A percentile compares a stretch with the other conserved stretches of the same genome.
phyloP scores from a whole-genome alignment of 2,329 filamentous ascomycete genomes.

The Scorias spongiosa region DNA sequence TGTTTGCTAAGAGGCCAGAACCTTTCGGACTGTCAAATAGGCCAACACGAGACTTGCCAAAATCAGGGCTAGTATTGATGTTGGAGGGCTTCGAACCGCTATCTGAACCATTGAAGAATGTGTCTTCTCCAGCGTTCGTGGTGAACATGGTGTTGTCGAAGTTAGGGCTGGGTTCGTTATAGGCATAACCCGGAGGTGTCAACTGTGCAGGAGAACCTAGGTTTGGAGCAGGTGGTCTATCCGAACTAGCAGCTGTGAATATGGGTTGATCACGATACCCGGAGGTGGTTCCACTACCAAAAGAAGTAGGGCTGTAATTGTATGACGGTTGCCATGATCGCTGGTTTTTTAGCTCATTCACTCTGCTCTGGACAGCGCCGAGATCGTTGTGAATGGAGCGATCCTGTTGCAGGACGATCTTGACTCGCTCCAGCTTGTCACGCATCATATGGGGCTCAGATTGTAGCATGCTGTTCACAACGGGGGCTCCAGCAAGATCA shows the following conservation, averaged over 20 bases:
- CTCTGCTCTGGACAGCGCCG: constrained; percentile 2
- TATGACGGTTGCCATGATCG: constrained; percentile 1
- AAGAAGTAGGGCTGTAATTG: constrained; percentile 1
- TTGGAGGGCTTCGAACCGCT: neutral
- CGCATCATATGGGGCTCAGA: constrained; percentile 13
- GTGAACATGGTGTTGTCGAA: constrained; percentile 1
- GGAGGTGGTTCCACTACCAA: constrained; percentile 4
- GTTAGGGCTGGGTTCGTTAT: constrained; percentile 8
- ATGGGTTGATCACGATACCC: constrained; percentile 14
- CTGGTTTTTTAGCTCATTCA: constrained; percentile 3
- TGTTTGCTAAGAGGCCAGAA: constrained; percentile 7
- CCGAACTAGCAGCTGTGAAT: constrained; percentile 9
- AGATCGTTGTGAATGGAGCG: constrained; percentile 7
- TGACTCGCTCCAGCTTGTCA: constrained; percentile 14
- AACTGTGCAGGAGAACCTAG: constrained; percentile 15
- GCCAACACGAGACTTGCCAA: neutral
- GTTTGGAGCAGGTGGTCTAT: constrained; percentile 7
- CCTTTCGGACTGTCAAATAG: constrained; percentile 19
- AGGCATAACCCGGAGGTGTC: constrained; percentile 6
- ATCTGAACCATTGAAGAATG: neutral
- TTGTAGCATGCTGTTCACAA: constrained; percentile 11
- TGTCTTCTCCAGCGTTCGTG: neutral
- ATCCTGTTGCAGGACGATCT: constrained; percentile 8
- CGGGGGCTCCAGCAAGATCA: constrained; percentile 10
- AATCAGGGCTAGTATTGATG: neutral